phyloP scores from a whole-genome alignment of 345 rosid genomes.

The Draba incana region DNA sequence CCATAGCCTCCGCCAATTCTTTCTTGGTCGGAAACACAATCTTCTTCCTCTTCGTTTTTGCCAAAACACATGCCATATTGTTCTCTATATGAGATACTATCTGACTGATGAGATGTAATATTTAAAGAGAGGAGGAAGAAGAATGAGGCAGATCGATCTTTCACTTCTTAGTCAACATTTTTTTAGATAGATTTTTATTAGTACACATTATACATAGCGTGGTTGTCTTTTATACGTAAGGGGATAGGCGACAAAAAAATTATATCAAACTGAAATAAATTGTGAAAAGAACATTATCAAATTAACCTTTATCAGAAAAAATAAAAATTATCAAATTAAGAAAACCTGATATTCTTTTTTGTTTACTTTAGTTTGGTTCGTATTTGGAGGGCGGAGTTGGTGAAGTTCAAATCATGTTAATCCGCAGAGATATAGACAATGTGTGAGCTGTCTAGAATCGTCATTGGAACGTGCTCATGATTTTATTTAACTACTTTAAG shows the following conservation, averaged over 20 bases:
- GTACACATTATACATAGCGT: no score
- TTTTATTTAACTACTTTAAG: background rate
- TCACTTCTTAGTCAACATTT: no score
- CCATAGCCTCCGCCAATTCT: slow-evolving; percentile 54
- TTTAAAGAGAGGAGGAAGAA: background rate
- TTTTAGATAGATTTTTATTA: no score
- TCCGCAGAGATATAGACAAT: background rate
- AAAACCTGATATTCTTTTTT: no score
- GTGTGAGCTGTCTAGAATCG: background rate
- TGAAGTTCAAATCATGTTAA: background rate
- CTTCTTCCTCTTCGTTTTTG: background rate
- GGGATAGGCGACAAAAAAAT: no score
- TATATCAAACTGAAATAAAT: no score
- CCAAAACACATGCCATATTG: background rate
- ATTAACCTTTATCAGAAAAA: no score
- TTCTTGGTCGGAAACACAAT: slow-evolving; percentile 20
- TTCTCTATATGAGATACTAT: background rate
- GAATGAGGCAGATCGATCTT: no score
- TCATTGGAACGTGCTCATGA: background rate
- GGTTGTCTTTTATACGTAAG: no score
- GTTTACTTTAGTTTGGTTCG: background rate
- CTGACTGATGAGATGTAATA: background rate
- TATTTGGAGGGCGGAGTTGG: background rate
- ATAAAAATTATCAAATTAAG: no score
- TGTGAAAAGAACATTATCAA: no score